A percentile compares a stretch with the other conserved stretches of the same genome.
phyloP scores from a whole-genome alignment of 108 stramenopile species.

The Pseudonitzschia multiseries region DNA sequence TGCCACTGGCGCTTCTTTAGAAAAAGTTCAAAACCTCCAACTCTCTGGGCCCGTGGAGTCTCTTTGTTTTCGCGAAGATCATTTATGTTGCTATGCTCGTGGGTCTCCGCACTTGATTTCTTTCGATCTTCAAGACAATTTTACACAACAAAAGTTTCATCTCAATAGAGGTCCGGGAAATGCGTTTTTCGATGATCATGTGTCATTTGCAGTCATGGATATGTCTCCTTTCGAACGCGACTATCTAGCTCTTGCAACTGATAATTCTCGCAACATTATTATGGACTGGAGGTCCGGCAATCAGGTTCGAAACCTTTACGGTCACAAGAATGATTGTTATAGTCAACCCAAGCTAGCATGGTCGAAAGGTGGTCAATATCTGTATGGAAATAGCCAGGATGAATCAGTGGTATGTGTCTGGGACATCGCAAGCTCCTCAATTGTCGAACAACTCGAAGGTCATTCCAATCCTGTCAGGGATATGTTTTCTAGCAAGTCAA shows the following conservation, averaged over 20 bases:
- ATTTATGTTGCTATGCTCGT: conserved; percentile 73
- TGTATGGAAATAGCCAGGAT: conserved; percentile 80
- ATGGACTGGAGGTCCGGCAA: conserved; percentile 53
- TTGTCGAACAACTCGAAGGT: conserved; percentile 67
- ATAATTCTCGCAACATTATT: conserved; percentile 79
- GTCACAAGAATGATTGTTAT: conserved; percentile 78
- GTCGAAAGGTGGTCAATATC: conserved; percentile 69
- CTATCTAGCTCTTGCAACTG: conserved; percentile 79
- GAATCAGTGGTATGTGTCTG: conserved; percentile 69
- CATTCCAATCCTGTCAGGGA: conserved; percentile 66
- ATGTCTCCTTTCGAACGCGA: conserved; percentile 54
- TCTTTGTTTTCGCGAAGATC: conserved; percentile 66
- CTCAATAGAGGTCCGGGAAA: conserved; percentile 59
- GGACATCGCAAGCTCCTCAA: conserved; percentile 74
- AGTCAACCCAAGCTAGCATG: conserved; percentile 81
- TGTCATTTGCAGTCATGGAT: conserved; percentile 81
- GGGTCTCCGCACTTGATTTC: conserved; percentile 63
- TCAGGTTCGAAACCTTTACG: conserved; percentile 78
- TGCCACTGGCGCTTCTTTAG: conserved; percentile 18
- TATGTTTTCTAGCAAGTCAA: conserved; percentile 55
- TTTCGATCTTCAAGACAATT: conserved; percentile 64
- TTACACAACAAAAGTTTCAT: conserved; percentile 55
- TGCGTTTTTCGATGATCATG: conserved; percentile 77
- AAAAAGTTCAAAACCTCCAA: conserved; percentile 60
- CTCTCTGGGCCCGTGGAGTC: conserved; percentile 66